Evolutionary conservation across 192 early-diverging fungal species (phyloP), one percentile per base, ranked within the genome.

Genomic region (Entomortierella chlamydospora): DNA sequence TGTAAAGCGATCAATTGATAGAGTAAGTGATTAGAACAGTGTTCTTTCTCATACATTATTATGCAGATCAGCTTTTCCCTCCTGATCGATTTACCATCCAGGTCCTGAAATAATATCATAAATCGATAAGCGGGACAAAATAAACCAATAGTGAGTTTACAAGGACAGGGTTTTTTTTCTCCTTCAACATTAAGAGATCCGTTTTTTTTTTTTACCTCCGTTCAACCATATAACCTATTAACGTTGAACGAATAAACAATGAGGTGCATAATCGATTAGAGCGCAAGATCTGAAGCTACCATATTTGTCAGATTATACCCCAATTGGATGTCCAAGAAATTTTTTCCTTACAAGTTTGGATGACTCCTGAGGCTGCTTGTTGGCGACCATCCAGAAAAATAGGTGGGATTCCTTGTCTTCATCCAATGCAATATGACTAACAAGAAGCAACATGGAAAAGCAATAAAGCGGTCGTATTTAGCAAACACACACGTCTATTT

Each of bases 151-250:
- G 52, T 50, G 11, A 51, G 25, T 5, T 10, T 10, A 50, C 31
- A 37, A 31, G 29, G 28, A 9, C 45, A 45, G 30, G 53, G 47
- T 49, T 47, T 10, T 7, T n/a, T 23, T 11, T 47, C 43, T 17
- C 15, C 20, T 55, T n/a, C n/a, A n/a, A n/a, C n/a, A 42, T 18
- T 42, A 17, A 51, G 10, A 29, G 29, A 42, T 7, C 31, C 28
- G 5, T 41, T 4, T 6, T 33, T 31, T 5, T 31, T 10, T 12
- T 45, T 23, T 82, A 78, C 89, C 89, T 61, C 89, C 89, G 60
- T 90, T 90, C 18, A 90, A 64, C 89, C 89, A 90, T 25, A 90
- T 86, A 28, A 90, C 68, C 87, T 89, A 81, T n/a, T 13, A 25
- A 17, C n/a, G n/a, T n/a, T n/a, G n/a, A n/a, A n/a, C n/a, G n/a